These are phyloP conservation scores for Arthrobotrys sinensis DNA, from an alignment of 2,329 filamentous ascomycete species.

Conservation along the genomic window DNA sequence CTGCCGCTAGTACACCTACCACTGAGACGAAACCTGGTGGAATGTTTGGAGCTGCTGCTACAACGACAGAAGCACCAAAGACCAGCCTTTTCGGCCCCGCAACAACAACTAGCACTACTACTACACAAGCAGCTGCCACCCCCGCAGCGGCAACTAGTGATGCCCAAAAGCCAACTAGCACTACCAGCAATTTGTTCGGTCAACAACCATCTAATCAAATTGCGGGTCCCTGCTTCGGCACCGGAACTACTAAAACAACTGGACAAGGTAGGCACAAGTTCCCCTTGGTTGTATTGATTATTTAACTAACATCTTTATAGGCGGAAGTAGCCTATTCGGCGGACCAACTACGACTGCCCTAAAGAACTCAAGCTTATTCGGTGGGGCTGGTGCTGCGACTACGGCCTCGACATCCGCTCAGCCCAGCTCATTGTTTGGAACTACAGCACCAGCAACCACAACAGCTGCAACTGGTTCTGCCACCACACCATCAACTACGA, in stretches of 20 bases:
- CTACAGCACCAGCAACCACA: slow-evolving; percentile 38
- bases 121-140: slow-evolving; percentile 23
- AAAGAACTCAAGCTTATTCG: slow-evolving; percentile 59
- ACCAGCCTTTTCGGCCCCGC: slow-evolving; percentile 42
- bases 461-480: slow-evolving; percentile 47
- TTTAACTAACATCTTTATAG: neutral
- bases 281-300: neutral
- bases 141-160: slow-evolving; percentile 22
- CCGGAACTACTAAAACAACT: slow-evolving; percentile 15
- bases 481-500: slow-evolving; percentile 62
- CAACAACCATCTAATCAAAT: slow-evolving; percentile 20
- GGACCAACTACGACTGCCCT: slow-evolving; percentile 45
- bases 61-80: slow-evolving; percentile 63
- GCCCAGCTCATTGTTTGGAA: slow-evolving; percentile 24
- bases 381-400: slow-evolving; percentile 13
- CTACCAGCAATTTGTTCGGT: slow-evolving; percentile 41
- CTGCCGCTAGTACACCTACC: slow-evolving; percentile 51
- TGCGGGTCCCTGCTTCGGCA: slow-evolving; percentile 12
- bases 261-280: slow-evolving; percentile 25
- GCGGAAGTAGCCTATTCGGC: slow-evolving; percentile 21
- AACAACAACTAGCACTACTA: slow-evolving; percentile 12
- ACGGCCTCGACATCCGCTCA: slow-evolving; percentile 13
- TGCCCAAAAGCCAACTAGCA: slow-evolving; percentile 20
- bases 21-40: slow-evolving; percentile 63
- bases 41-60: slow-evolving; percentile 64